Percentiles rank a stretch among this genome's conserved stretches.
phyloP scores from a whole-genome alignment of 108 stramenopile genomes.

The Nitzschia putrida region DNA sequence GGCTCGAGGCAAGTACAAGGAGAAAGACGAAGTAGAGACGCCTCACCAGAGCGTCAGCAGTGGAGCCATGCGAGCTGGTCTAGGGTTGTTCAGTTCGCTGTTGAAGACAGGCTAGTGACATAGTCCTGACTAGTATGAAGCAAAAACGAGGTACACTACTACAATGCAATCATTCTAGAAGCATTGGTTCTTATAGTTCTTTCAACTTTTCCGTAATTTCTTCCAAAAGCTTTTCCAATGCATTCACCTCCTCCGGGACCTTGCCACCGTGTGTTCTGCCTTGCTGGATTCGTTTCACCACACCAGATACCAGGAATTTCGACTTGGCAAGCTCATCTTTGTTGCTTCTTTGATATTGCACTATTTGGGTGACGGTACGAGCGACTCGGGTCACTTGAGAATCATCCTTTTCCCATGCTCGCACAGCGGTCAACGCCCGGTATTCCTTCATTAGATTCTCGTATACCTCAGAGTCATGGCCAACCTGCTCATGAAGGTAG shows the following conservation, averaged over 20 bases:
- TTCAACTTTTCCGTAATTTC: constrained; percentile 34
- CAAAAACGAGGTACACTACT: too few species aligned
- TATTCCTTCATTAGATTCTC: constrained; percentile 86
- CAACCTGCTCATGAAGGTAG: constrained; percentile 64
- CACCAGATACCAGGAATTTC: constrained; percentile 62
- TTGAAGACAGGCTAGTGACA: constrained; percentile 61
- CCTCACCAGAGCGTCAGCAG: constrained; percentile 44
- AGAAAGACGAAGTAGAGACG: constrained; percentile 39
- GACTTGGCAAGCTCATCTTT: constrained; percentile 60
- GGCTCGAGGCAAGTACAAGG: constrained; percentile 66
- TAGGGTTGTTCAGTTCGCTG: constrained; percentile 84
- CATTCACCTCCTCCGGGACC: constrained; percentile 40
- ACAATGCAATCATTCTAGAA: too few species aligned
- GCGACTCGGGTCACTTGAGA: constrained; percentile 51
- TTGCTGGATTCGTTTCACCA: constrained; percentile 58
- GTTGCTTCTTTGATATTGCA: constrained; percentile 44
- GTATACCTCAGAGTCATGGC: constrained; percentile 50
- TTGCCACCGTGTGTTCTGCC: constrained; percentile 34
- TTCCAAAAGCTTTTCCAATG: constrained; percentile 44
- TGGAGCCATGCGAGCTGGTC: constrained; percentile 65
- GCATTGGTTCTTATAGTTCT: neutral
- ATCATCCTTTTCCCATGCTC: constrained; percentile 73
- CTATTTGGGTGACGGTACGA: constrained; percentile 58
- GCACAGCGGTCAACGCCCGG: constrained; percentile 53
- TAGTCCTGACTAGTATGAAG: too few species aligned